Conservation (phyloP, 352 stramenopile genomes). For the Sclerospora graminicola region DNA sequence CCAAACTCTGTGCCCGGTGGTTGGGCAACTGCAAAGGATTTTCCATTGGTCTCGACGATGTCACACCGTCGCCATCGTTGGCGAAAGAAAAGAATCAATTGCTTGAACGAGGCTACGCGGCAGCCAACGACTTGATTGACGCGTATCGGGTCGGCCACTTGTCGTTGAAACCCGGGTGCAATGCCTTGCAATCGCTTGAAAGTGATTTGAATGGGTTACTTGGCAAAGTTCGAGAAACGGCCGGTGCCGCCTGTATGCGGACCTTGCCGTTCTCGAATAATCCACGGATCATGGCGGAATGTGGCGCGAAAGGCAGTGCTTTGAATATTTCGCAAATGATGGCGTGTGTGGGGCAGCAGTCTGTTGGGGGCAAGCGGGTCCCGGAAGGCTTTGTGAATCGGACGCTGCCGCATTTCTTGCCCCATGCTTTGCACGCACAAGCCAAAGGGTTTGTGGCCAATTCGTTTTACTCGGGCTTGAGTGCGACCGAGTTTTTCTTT, state of each 20-base stretch:
- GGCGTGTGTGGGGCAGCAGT: conserved; percentile 98
- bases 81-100: conserved; percentile 92
- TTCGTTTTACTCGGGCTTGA: conserved; percentile 98
- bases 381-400: conserved; percentile 98
- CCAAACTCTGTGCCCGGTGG: conserved; percentile 96
- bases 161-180: conserved; percentile 93
- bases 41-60: conserved; percentile 99
- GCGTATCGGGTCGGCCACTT: conserved; percentile 92
- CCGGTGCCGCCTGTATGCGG: conserved; percentile 96
- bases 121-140: conserved; percentile 87
- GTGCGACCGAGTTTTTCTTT: conserved; percentile 99
- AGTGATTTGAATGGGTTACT: conserved; percentile 97
- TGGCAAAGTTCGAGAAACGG: conserved; percentile 95
- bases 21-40: conserved; percentile 96
- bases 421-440: conserved; percentile 88
- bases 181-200: conserved; percentile 96
- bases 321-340: conserved; percentile 99
- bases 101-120: conserved; percentile 78
- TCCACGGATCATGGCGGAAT: conserved; percentile 97
- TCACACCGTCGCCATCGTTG: conserved; percentile 94
- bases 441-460: conserved; percentile 99
- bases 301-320: conserved; percentile 97
- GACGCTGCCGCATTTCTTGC: conserved; percentile 95
- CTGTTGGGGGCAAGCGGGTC: conserved; percentile 96
- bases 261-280: conserved; percentile 97